Base-by-base conservation (phyloP, 1,139 yeast genomes). In the Yamadazyma dendronema region DNA sequence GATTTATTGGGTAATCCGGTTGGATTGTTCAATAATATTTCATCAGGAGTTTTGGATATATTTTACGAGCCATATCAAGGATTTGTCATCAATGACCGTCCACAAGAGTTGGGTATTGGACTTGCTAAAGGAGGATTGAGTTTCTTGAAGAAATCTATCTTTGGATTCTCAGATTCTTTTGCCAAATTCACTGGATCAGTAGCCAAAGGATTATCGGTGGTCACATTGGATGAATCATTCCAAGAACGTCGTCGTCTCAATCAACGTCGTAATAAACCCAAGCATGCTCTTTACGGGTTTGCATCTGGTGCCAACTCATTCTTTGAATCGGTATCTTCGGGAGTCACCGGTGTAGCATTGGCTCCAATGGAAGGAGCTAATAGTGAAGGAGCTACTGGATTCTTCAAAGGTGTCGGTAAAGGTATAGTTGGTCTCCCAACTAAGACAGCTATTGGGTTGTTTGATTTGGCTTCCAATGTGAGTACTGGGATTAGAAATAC, bases 31-130 rank as follows among this genome's bases (percentile, higher is more conserved):
- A 94, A 88, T 54, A 89, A 90, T 48, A 68, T 94, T 41, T 84
- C 96, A 40, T 88, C 97, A 0, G 98, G 99, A 35, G 95, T 92
- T 8, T 77, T 89, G 74, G 99, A 94, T 60, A 84, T 92, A 28
- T 94, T 94, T 57, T 94, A 94, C 56, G 98, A 92, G 54, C 99
- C 99, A 1, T 94, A 92, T 53, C 94, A 89, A 55, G 99, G 99
- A 0, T 87, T 88, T 50, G 79, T 92, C 37, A 78, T 92, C 74
- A 90, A 86, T 47, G 98, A 94, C 59, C 69, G 97, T 28, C 98
- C 98, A 0, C 96, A 88, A 55, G 98, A 94, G 52, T 66, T 94
- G 34, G 98, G 98, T 25, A 86, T 92, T 43, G 95, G 96, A 3
- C 64, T 94, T 31, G 98, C 98, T 1, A 90, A 89, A 54, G 99